Base-by-base conservation (phyloP, 2,329 filamentous ascomycete species). In the Ceratocystis alfenasii region DNA sequence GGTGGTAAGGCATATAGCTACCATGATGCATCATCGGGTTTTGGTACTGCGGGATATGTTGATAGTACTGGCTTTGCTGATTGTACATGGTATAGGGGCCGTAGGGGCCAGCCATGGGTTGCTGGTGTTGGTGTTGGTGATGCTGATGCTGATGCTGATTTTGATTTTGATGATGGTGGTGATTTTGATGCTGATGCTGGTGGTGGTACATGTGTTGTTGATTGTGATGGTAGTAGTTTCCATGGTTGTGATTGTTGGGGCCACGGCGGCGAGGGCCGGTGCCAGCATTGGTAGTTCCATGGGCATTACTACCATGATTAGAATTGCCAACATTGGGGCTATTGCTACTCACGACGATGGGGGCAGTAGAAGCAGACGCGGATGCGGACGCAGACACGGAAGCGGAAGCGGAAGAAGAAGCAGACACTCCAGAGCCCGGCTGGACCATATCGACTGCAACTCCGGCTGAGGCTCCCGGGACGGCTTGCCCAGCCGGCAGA, bases 401-500 rank as follows among this genome's bases (percentile, higher is more conserved):
- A 12, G 8, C 36, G 36, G 36, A 36, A 36, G 36, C 36, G 36
- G 36, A 36, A 36, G 36, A 36, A 36, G 36, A 12, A 36, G 36
- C 36, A 36, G 36, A 36, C 10, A 36, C 28, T 41, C 46, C 62
- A 50, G 50, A 68, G 65, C 68, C 71, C 70, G 71, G 71, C 67
- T 70, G 71, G 64, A 41, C 64, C 44, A 68, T 68, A 33, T 68
- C 66, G 48, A 53, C 28, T 30, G 41, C 62, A 20, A 64, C 62
- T 63, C 63, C 66, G 22, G 50, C 44, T 62, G 65, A 41, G 60
- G 73, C 75, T 73, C 77, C 78, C 72, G 78, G 80, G 78, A 83
- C 80, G 75, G 80, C 80, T 77, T 86, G 84, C 81, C 87, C 87
- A 83, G 85, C 85, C 84, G 86, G 84, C 85, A 87, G 84, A 87